phyloP scores from a whole-genome alignment of 306 rosid species.

The Cucurbita argyrosperma region DNA sequence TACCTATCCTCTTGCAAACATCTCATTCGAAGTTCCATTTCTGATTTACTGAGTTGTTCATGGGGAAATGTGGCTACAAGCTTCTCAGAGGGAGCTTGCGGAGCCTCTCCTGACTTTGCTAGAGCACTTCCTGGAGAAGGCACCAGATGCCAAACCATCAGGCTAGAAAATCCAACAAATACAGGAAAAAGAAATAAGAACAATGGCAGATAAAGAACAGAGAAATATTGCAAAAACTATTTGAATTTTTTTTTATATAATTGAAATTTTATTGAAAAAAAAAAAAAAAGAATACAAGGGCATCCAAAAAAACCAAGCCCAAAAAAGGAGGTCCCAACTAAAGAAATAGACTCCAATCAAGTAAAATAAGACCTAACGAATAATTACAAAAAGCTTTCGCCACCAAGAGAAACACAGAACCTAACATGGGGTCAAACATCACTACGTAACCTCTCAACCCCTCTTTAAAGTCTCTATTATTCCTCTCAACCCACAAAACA shows the following conservation, averaged over 20 bases:
- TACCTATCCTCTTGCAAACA: constrained; percentile 82
- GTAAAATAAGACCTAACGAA: too few species aligned
- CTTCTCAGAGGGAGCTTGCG: constrained; percentile 23
- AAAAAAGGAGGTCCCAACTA: not conserved
- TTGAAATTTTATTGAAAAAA: too few species aligned
- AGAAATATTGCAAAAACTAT: not conserved
- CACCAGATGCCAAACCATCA: constrained; percentile 13
- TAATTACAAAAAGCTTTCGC: too few species aligned
- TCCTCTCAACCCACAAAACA: too few species aligned
- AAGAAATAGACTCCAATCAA: too few species aligned
- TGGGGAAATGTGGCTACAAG: constrained; percentile 15
- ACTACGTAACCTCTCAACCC: too few species aligned
- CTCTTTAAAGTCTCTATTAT: too few species aligned
- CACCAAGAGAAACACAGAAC: too few species aligned
- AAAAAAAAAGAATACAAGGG: not conserved
- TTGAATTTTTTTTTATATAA: not conserved
- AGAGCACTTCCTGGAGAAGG: constrained; percentile 48
- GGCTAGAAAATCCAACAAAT: constrained; percentile 6
- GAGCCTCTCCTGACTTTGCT: constrained; percentile 42
- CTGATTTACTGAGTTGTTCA: constrained; percentile 65
- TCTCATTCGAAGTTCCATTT: constrained; percentile 68
- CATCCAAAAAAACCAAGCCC: not conserved
- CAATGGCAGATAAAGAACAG: not conserved
- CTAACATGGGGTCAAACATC: too few species aligned
- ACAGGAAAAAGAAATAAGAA: not conserved